These are phyloP conservation scores for Fraxinus americana DNA, from an alignment of 257 asterid species.

Conservation along the genomic window DNA sequence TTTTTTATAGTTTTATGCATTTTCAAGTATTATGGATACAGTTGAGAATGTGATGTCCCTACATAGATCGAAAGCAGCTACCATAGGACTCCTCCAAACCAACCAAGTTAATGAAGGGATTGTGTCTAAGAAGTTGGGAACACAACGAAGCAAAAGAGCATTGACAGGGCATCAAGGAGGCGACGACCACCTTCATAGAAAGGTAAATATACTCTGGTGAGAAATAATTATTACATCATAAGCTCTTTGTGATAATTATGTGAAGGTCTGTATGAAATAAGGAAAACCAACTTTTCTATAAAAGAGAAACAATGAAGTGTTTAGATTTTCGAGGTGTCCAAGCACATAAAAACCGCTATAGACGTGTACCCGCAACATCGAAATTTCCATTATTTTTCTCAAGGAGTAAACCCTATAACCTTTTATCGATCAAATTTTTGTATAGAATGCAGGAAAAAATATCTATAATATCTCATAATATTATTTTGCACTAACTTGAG, in stretches of 20 bases:
- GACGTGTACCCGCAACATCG: background rate
- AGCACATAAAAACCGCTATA: too few relatives aligned
- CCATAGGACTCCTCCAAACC: conserved; percentile 51
- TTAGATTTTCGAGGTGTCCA: too few relatives aligned
- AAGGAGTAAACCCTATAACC: background rate
- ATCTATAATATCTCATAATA: background rate
- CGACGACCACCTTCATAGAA: conserved; percentile 37
- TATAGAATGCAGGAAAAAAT: background rate
- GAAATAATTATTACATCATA: background rate
- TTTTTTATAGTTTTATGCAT: conserved; percentile 40
- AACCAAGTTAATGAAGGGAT: conserved; percentile 54
- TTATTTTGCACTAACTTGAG: too few relatives aligned
- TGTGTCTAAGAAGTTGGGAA: conserved; percentile 55
- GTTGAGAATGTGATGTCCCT: conserved; percentile 59
- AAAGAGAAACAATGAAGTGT: background rate
- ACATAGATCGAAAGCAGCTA: conserved; percentile 55
- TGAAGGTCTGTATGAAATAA: background rate
- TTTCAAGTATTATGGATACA: conserved; percentile 50
- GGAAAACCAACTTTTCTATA: background rate
- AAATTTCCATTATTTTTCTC: too few relatives aligned
- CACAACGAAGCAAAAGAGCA: conserved; percentile 34
- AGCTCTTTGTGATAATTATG: background rate
- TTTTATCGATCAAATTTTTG: background rate
- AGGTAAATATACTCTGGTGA: conserved; percentile 27
- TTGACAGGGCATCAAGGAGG: conserved; percentile 31